Base-by-base conservation (phyloP, 2,329 filamentous ascomycete genomes). In the Exophiala alcalophila region DNA sequence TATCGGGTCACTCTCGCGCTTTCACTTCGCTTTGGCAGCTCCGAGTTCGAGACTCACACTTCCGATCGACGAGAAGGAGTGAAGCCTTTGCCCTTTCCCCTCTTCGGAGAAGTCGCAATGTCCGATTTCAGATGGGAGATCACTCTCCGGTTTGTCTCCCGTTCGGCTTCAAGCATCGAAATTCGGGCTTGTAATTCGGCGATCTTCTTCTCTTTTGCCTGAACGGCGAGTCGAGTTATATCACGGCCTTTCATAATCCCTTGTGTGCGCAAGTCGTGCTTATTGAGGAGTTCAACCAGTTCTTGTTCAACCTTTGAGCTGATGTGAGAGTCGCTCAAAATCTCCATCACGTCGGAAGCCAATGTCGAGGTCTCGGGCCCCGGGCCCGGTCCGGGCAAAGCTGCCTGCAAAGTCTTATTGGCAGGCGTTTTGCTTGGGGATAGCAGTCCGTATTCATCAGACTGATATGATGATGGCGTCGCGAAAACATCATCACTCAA, bases 231-330 rank as follows among this genome's bases (percentile, higher is more conserved):
- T n/a, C 85, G 67, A 3, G 77, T 73, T 5, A 83, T 75, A 47
- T 91, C 84, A 2, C 84, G 70, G 0, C 83, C 83, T 49, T 74
- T 74, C 26, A 71, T 69, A 14, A 85, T 70, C 0, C 84, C 85
- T 55, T 75, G 77, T 0, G 73, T 71, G 37, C 71, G 73, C 37
- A 80, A 64, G 11, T 77, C 74, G 51, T 85, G 72, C 30, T 65
- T 74, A 24, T 72, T 68, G 21, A 86, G 66, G 5, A 77, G 50
- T 8, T 55, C 55, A 2, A 64, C 55, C 2, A 72, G 35, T 12
- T 67, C 62, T 3, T 63, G 59, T 23, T 58, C 61, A 2, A 63
- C 62, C 7, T 52, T 43, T 7, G 59, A 56, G 4, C 64, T 55
- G 7, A 72, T 36, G 2, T 58, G 54, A 15, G 64, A 57, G 5